These are phyloP conservation scores for Yarrowia hollandica DNA, from an alignment of 805 yeast species.

Conservation along the genomic window DNA sequence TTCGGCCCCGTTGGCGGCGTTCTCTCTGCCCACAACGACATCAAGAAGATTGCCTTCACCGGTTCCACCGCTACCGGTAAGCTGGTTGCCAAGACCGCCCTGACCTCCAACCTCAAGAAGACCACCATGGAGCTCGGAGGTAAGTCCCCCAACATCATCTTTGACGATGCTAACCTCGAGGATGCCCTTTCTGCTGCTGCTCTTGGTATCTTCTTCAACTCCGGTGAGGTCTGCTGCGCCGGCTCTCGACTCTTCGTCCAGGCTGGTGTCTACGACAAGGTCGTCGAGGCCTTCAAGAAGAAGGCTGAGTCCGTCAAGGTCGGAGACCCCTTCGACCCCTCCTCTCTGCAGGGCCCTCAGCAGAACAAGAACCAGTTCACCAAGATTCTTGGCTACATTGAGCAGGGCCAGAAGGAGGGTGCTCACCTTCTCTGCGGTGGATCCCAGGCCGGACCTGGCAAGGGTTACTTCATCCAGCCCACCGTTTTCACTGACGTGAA, in stretches of 20 bases:
- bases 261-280: conserved; percentile 74
- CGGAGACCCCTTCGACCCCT: conserved; percentile 79
- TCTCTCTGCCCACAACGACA: conserved; percentile 59
- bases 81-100: conserved; percentile 71
- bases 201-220: conserved; percentile 82
- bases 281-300: conserved; percentile 56
- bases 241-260: conserved; percentile 90
- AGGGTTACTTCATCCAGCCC: conserved; percentile 72
- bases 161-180: conserved; percentile 79
- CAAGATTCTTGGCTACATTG: conserved; percentile 70
- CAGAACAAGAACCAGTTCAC: conserved; percentile 74
- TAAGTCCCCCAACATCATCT: conserved; percentile 86
- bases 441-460: conserved; percentile 42
- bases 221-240: conserved; percentile 96
- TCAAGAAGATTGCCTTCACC: conserved; percentile 88
- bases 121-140: conserved; percentile 95
- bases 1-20: conserved; percentile 67
- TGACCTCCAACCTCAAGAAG: conserved; percentile 70
- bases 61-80: conserved; percentile 92
- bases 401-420: conserved; percentile 77
- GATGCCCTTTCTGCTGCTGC: conserved; percentile 72
- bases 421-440: conserved; percentile 82
- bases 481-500: conserved; percentile 73
- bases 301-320: conserved; percentile 55
- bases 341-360: conserved; percentile 85